Percentiles rank a stretch among this genome's conserved stretches.
Evolutionary conservation across 106 monocot species (phyloP).

Genomic region (Dioscorea alata): DNA sequence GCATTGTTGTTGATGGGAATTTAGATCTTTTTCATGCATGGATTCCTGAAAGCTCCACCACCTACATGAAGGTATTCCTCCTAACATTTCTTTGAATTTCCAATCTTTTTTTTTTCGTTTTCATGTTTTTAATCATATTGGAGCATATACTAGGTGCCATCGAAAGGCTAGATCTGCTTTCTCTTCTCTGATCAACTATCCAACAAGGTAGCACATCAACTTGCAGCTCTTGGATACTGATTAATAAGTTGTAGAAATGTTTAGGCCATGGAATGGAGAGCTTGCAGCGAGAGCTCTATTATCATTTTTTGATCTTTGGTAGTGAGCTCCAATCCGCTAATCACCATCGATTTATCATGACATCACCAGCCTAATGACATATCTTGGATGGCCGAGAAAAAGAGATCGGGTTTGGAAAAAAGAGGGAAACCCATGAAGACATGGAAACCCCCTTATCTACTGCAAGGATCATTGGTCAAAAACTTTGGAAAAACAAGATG

Average conservation of each 20-base stretch:
- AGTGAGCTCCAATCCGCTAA: no score
- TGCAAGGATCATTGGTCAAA: no score
- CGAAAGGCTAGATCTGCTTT: neutral
- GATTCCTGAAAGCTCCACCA: neutral
- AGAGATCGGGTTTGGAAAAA: no score
- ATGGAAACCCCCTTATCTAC: no score
- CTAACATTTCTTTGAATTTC: neutral
- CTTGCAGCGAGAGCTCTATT: neutral
- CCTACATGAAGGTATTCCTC: neutral
- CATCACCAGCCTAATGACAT: no score
- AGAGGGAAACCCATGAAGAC: no score
- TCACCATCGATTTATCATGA: no score
- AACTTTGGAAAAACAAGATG: no score
- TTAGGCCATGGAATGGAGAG: neutral
- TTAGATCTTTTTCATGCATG: neutral
- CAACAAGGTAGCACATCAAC: neutral
- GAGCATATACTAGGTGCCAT: neutral
- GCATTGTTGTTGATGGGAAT: neutral
- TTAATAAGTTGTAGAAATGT: neutral
- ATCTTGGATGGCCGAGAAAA: no score
- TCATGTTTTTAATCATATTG: neutral
- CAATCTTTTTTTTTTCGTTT: neutral
- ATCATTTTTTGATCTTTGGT: neutral
- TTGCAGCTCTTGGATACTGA: neutral
- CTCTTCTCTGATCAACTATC: neutral